Conservation (phyloP, 805 yeast species). For the Suhomyces prunicola region DNA sequence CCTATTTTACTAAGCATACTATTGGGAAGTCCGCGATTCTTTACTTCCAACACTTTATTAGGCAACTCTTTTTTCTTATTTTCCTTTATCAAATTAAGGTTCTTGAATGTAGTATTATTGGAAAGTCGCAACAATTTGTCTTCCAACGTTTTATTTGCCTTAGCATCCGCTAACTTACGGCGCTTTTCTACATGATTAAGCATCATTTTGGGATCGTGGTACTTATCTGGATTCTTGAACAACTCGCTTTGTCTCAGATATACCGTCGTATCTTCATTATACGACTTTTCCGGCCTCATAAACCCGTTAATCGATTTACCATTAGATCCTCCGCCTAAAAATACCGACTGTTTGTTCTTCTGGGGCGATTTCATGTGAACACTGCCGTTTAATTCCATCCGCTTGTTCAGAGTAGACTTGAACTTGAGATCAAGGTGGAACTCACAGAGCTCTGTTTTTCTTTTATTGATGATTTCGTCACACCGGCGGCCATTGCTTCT, state of each 20-base stretch:
- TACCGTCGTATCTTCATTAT: constrained; percentile 22
- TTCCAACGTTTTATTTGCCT: constrained; percentile 34
- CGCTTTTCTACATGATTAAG: constrained; percentile 37
- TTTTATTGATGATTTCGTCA: constrained; percentile 54
- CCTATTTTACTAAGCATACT: constrained; percentile 44
- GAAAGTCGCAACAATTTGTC: constrained; percentile 27
- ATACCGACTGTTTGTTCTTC: constrained; percentile 35
- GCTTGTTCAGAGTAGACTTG: constrained; percentile 49
- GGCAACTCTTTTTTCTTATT: constrained; percentile 4
- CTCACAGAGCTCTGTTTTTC: constrained; percentile 58
- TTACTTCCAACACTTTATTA: constrained; percentile 17
- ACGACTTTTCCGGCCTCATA: constrained; percentile 13
- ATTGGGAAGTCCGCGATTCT: constrained; percentile 15
- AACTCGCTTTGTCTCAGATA: constrained; percentile 16
- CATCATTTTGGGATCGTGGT: constrained; percentile 46
- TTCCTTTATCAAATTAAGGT: constrained; percentile 17
- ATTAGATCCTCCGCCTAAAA: constrained; percentile 31
- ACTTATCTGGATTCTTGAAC: constrained; percentile 28
- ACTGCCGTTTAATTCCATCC: constrained; percentile 75
- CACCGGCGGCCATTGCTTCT: constrained; percentile 51
- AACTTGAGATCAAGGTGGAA: constrained; percentile 64
- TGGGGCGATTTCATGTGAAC: constrained; percentile 57
- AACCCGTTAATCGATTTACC: constrained; percentile 4
- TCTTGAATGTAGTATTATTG: constrained; percentile 17
- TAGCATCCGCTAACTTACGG: constrained; percentile 24